Evolutionary conservation across 768 basidiomycete genomes (phyloP).

Genomic region (Amanita jacksonii): DNA sequence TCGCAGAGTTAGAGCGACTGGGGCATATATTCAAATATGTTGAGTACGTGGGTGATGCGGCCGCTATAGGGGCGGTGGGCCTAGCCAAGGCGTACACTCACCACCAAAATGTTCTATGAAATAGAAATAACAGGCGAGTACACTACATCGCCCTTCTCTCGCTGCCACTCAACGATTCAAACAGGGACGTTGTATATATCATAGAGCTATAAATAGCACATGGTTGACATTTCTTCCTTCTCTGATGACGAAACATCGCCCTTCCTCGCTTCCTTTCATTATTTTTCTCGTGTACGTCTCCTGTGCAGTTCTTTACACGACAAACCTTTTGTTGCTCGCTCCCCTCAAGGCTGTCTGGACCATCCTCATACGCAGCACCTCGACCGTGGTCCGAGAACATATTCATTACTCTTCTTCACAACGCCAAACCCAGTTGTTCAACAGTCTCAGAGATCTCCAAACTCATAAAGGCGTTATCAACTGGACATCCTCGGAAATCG

Average conservation of each 20-base stretch:
- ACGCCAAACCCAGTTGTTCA: constrained; percentile 2
- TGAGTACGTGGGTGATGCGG: constrained; percentile 61
- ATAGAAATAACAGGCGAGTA: constrained; percentile 2
- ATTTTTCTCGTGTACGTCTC: constrained; percentile 25
- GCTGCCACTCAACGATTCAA: not conserved
- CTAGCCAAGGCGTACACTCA: constrained; percentile 34
- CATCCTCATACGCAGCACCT: constrained; percentile 10
- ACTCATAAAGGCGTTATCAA: constrained; percentile 11
- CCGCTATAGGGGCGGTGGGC: constrained; percentile 52
- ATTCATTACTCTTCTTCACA: constrained; percentile 5
- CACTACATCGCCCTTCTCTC: not conserved
- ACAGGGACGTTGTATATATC: too few relatives aligned
- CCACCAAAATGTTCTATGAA: too few relatives aligned
- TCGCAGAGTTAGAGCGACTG: constrained; percentile 43
- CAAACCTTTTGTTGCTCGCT: constrained; percentile 17
- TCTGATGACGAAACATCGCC: constrained; percentile 6
- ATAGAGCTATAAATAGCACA: not conserved
- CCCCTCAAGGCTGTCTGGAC: constrained; percentile 10
- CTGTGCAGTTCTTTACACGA: constrained; percentile 36
- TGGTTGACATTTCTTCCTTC: not conserved
- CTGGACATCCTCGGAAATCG: constrained; percentile 26
- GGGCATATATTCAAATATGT: constrained; percentile 61
- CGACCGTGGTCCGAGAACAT: constrained; percentile 8
- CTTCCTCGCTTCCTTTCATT: constrained; percentile 16
- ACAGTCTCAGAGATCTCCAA: constrained; percentile 4